A percentile compares a stretch with the other conserved stretches of the same genome.
These are phyloP conservation scores for Cantharellus cinnabarinus DNA, from an alignment of 768 basidiomycete species.

Conservation along the genomic window DNA sequence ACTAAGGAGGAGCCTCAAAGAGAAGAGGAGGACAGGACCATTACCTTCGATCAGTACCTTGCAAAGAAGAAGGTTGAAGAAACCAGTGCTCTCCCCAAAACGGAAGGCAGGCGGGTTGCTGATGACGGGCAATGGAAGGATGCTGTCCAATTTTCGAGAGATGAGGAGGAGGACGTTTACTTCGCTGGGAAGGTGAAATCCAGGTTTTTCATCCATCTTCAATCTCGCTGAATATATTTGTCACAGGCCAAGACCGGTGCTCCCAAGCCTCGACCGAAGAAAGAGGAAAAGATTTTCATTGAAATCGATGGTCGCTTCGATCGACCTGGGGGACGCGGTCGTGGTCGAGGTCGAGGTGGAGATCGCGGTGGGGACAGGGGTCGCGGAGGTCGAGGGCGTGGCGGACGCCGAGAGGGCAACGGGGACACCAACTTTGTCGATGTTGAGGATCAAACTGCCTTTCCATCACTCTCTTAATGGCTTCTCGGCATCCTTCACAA, in stretches of 20 bases:
- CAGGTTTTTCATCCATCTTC: not conserved
- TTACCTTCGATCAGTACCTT: slow-evolving; percentile 85
- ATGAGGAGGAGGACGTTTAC: slow-evolving; percentile 48
- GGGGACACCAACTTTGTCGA: slow-evolving; percentile 26
- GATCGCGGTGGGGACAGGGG: slow-evolving; percentile 21
- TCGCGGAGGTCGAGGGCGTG: slow-evolving; percentile 24
- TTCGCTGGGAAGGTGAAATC: slow-evolving; percentile 70
- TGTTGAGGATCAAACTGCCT: slow-evolving; percentile 68
- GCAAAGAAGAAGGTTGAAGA: slow-evolving; percentile 69
- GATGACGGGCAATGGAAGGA: slow-evolving; percentile 53
- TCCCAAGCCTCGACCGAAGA: slow-evolving; percentile 51
- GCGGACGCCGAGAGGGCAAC: slow-evolving; percentile 17
- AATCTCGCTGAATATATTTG: not conserved
- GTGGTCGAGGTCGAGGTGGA: slow-evolving; percentile 25
- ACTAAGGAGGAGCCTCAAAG: slow-evolving; percentile 16
- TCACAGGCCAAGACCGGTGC: slow-evolving; percentile 34
- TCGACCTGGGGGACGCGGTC: slow-evolving; percentile 36
- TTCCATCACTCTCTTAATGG: slow-evolving; percentile 47
- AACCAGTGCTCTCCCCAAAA: slow-evolving; percentile 16
- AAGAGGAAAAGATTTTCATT: slow-evolving; percentile 78
- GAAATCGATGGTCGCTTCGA: slow-evolving; percentile 85
- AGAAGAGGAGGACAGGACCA: slow-evolving; percentile 84
- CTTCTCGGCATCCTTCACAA: not conserved
- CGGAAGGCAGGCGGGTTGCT: slow-evolving; percentile 59
- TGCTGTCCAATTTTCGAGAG: slow-evolving; percentile 38